Conservation (phyloP, 345 rosid species). For the Xanthoceras sorbifolium region DNA sequence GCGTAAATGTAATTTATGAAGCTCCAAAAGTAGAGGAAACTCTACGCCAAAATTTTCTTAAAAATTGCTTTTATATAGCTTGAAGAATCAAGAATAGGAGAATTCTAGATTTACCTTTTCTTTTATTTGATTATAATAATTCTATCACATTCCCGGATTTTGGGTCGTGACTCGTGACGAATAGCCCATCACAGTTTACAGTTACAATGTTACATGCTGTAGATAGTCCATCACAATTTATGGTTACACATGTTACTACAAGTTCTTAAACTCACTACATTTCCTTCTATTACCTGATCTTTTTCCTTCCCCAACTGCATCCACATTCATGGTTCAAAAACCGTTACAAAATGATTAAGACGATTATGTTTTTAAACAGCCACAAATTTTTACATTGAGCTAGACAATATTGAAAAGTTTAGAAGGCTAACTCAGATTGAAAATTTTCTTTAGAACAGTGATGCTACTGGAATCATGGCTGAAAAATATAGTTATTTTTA, state of each 20-base stretch:
- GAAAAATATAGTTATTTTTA: slow-evolving; percentile 6
- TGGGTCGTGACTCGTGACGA: no score
- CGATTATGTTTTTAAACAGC: slow-evolving; percentile 40
- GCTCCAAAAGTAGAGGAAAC: no score
- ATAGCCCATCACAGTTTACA: slow-evolving; percentile 11
- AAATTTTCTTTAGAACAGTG: slow-evolving; percentile 29
- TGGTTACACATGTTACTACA: background rate
- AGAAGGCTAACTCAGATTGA: background rate
- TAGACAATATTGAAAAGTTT: slow-evolving; percentile 31
- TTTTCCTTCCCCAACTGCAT: slow-evolving; percentile 21
- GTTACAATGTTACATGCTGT: background rate
- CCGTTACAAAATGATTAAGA: slow-evolving; percentile 24
- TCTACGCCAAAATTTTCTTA: no score
- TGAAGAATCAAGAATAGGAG: no score
- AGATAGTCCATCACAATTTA: no score
- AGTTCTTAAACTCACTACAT: no score
- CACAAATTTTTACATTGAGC: slow-evolving; percentile 36
- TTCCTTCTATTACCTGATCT: slow-evolving; percentile 33
- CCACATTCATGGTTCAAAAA: background rate
- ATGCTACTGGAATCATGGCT: slow-evolving; percentile 19
- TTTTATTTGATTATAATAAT: no score
- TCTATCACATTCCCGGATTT: no score
- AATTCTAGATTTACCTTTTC: no score
- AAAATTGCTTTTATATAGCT: no score
- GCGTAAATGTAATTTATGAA: no score